A percentile compares a stretch with the other conserved stretches of the same genome.
phyloP scores from a whole-genome alignment of 148 eudicot species.

The Rhododendron williamsianum region DNA sequence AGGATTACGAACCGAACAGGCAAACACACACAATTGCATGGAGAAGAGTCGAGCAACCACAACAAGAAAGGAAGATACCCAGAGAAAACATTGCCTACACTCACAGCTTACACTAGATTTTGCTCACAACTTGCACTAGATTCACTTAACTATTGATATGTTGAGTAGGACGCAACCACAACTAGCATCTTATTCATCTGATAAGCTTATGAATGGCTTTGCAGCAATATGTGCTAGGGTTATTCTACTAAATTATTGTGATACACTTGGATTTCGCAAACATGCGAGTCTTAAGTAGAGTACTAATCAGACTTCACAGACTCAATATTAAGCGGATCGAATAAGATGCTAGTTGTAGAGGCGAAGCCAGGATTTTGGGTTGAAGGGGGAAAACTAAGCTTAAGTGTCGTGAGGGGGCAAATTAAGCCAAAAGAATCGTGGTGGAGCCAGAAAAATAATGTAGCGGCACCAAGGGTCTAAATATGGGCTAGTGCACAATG shows the following conservation, averaged over 20 bases:
- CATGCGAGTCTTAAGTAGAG: background rate
- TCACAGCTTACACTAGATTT: background rate
- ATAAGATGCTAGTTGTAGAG: background rate
- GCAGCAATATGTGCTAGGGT: background rate
- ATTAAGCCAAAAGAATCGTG: background rate
- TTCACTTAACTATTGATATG: background rate
- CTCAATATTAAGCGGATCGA: background rate
- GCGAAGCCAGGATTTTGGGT: background rate
- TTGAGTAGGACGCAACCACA: too few species aligned
- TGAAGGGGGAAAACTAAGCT: background rate
- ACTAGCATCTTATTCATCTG: too few species aligned
- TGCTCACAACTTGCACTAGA: too few species aligned
- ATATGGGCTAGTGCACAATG: background rate
- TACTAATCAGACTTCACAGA: background rate
- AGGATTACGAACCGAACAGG: background rate
- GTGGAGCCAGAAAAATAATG: background rate
- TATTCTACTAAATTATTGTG: background rate
- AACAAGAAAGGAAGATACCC: background rate
- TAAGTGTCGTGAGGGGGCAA: background rate
- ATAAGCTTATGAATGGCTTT: too few species aligned
- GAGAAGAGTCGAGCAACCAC: background rate
- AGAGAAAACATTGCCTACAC: background rate
- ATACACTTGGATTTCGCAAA: background rate
- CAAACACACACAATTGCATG: background rate
- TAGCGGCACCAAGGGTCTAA: background rate